Evolutionary conservation across 2,329 filamentous ascomycete species (phyloP).

Genomic region (Calonectria hongkongensis): DNA sequence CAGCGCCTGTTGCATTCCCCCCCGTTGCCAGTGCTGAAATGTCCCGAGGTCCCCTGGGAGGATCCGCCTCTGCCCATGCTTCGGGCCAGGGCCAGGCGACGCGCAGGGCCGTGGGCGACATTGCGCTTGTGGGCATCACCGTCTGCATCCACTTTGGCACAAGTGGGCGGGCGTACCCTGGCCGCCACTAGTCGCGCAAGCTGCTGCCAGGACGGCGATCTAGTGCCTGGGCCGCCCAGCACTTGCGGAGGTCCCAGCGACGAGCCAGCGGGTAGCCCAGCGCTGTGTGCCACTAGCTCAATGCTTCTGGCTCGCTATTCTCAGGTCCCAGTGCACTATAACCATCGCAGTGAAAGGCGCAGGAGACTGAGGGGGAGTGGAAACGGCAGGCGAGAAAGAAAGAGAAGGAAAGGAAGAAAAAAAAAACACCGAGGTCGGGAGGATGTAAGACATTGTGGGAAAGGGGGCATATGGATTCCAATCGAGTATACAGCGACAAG

Average conservation of each 20-base stretch:
- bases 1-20: slow-evolving; percentile 10
- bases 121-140: slow-evolving; percentile 28
- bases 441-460: background rate
- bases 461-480: background rate
- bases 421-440: background rate
- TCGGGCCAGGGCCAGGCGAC: slow-evolving; percentile 8
- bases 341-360: background rate
- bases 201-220: slow-evolving; percentile 33
- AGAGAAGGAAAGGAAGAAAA: too few species aligned
- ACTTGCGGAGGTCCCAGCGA: slow-evolving; percentile 25
- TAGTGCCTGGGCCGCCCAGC: slow-evolving; percentile 37
- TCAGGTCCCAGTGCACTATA: slow-evolving; percentile 12
- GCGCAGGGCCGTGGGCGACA: slow-evolving; percentile 26
- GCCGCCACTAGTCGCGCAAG: slow-evolving; percentile 20
- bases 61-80: slow-evolving; percentile 29
- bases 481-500: background rate
- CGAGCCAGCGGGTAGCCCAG: slow-evolving; percentile 28
- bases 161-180: slow-evolving; percentile 23
- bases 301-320: slow-evolving; percentile 21
- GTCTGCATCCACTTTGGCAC: slow-evolving; percentile 38
- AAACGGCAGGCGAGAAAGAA: background rate
- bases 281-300: slow-evolving; percentile 26
- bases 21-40: slow-evolving; percentile 21
- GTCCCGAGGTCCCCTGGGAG: slow-evolving; percentile 26
- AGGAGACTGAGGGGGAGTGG: background rate